These are phyloP conservation scores for Annulohypoxylon bovei DNA, from an alignment of 495 filamentous ascomycete genomes.

Conservation along the genomic window DNA sequence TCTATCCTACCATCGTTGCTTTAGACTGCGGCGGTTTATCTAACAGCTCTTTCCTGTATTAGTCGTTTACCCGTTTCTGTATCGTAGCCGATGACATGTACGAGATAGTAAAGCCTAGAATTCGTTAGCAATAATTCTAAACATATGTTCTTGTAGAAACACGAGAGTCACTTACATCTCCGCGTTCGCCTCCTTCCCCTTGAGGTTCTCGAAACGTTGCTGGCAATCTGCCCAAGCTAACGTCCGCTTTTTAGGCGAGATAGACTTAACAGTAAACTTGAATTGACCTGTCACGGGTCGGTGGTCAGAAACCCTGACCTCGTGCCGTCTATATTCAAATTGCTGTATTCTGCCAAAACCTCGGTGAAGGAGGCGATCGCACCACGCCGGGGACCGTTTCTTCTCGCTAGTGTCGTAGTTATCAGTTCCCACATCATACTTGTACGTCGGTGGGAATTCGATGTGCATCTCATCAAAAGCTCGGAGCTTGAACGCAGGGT, in stretches of 20 bases:
- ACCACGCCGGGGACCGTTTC: conserved; percentile 96
- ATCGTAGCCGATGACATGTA: conserved; percentile 58
- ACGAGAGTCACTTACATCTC: conserved; percentile 52
- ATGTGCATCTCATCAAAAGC: conserved; percentile 88
- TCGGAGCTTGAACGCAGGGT: conserved; percentile 86
- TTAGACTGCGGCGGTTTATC: conserved; percentile 47
- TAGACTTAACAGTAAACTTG: conserved; percentile 80
- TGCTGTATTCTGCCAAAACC: conserved; percentile 85
- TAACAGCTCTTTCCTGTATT: conserved; percentile 48
- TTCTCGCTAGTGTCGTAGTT: conserved; percentile 95
- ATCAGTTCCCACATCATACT: conserved; percentile 96
- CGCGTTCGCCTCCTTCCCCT: conserved; percentile 70
- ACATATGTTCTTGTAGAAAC: background rate
- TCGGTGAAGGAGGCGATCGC: conserved; percentile 89
- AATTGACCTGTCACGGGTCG: conserved; percentile 90
- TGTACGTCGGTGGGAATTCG: conserved; percentile 94
- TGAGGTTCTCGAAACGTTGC: conserved; percentile 74
- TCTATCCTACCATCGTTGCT: conserved; percentile 40
- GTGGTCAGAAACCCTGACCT: conserved; percentile 90
- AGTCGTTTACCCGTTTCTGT: conserved; percentile 50
- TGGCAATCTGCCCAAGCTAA: conserved; percentile 75
- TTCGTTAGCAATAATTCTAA: conserved; percentile 29
- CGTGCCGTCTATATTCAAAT: conserved; percentile 86
- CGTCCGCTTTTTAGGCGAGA: conserved; percentile 71
- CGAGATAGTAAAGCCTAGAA: conserved; percentile 56